phyloP scores from a whole-genome alignment of 306 rosid genomes.

The Rosa chinensis region DNA sequence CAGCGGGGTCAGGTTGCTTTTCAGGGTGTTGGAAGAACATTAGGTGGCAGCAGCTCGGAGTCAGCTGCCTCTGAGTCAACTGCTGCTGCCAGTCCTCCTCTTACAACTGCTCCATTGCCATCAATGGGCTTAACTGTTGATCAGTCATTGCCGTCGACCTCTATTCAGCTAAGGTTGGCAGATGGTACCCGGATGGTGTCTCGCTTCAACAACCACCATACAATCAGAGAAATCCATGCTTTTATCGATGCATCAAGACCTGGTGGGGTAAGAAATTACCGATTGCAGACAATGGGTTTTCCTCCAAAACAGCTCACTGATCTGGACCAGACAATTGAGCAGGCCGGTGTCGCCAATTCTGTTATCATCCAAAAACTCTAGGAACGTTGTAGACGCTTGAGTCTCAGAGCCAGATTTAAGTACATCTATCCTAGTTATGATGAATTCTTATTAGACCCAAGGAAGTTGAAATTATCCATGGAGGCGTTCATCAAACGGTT shows the following conservation, averaged over 20 bases:
- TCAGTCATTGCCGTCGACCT: slow-evolving; percentile 68
- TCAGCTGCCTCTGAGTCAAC: slow-evolving; percentile 40
- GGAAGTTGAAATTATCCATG: neutral
- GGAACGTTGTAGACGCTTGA: slow-evolving; percentile 15
- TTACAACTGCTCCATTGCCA: slow-evolving; percentile 51
- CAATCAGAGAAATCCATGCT: slow-evolving; percentile 74
- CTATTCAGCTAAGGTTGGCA: slow-evolving; percentile 88
- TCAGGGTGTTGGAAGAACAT: slow-evolving; percentile 87
- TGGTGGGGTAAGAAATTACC: slow-evolving; percentile 66
- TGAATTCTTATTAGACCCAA: neutral
- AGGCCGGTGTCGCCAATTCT: slow-evolving; percentile 89
- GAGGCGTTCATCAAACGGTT: slow-evolving; percentile 11
- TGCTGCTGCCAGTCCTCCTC: slow-evolving; percentile 29
- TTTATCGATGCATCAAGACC: slow-evolving; percentile 94
- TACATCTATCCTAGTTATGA: slow-evolving; percentile 16
- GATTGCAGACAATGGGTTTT: slow-evolving; percentile 89
- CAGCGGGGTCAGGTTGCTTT: slow-evolving; percentile 40
- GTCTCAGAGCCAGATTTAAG: neutral
- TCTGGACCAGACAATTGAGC: slow-evolving; percentile 82
- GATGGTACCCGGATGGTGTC: slow-evolving; percentile 97
- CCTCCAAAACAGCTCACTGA: slow-evolving; percentile 92
- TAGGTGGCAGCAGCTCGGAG: slow-evolving; percentile 51
- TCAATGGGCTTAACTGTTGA: slow-evolving; percentile 67
- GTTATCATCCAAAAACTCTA: slow-evolving; percentile 76
- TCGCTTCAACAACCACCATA: slow-evolving; percentile 83